These are phyloP conservation scores for Aspergillus cristatus DNA, from an alignment of 495 filamentous ascomycete genomes.

Conservation along the genomic window DNA sequence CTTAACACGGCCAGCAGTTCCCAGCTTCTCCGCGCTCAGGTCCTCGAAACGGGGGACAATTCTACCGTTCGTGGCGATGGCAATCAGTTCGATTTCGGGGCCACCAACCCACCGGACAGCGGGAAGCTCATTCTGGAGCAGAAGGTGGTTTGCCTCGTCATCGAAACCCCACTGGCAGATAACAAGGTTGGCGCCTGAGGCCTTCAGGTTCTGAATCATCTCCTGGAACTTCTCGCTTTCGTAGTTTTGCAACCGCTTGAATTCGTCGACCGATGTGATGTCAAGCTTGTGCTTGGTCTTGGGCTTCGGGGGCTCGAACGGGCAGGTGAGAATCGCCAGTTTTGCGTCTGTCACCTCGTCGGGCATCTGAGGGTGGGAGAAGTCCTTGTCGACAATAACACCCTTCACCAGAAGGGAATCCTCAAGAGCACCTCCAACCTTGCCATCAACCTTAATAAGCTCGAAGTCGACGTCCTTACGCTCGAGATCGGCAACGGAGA, in stretches of 20 bases:
- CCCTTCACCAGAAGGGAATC: constrained; percentile 92
- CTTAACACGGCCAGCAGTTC: constrained; percentile 78
- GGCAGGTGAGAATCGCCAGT: constrained; percentile 93
- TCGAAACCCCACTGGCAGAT: constrained; percentile 99
- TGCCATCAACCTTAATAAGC: constrained; percentile 98
- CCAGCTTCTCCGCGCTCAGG: constrained; percentile 79
- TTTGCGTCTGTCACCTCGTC: constrained; percentile 89
- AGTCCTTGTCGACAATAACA: constrained; percentile 98
- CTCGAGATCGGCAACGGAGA: constrained; percentile 92
- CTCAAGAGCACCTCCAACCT: constrained; percentile 91
- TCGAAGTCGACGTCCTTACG: constrained; percentile 98
- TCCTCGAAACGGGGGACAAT: constrained; percentile 98
- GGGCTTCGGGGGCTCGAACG: constrained; percentile 98
- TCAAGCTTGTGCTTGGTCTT: constrained; percentile 99
- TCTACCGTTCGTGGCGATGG: constrained; percentile 93
- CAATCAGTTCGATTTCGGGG: constrained; percentile 96
- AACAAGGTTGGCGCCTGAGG: constrained; percentile 90
- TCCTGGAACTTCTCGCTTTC: constrained; percentile 93
- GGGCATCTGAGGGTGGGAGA: constrained; percentile 99
- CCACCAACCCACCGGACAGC: constrained; percentile 98
- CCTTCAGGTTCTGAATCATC: constrained; percentile 98
- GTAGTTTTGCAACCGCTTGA: constrained; percentile 91
- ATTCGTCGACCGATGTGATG: constrained; percentile 95
- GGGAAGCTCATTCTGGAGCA: constrained; percentile 90
- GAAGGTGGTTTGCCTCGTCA: constrained; percentile 94